Percentiles rank a stretch among this genome's conserved stretches.
Evolutionary conservation across 352 stramenopile species (phyloP).

Genomic region (Phytophthora vignae): DNA sequence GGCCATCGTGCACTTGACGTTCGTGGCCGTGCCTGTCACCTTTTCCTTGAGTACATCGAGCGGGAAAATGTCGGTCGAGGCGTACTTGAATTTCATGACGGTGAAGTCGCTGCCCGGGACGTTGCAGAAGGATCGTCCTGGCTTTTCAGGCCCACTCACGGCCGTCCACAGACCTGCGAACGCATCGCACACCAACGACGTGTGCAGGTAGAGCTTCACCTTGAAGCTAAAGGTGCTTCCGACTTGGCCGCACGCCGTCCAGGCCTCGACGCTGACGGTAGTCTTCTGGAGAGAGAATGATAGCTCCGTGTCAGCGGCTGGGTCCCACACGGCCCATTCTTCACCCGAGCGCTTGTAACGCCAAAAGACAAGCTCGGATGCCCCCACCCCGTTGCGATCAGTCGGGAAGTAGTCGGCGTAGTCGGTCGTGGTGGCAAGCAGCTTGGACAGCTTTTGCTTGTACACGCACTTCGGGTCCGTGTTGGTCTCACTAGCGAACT

Average conservation of each 20-base stretch:
- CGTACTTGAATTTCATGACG: slow-evolving; percentile 20
- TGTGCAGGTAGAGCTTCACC: slow-evolving; percentile 50
- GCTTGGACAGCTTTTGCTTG: slow-evolving; percentile 21
- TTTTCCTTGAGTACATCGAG: not conserved
- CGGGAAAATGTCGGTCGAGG: slow-evolving; percentile 12
- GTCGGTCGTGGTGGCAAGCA: slow-evolving; percentile 4
- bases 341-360: slow-evolving; percentile 43
- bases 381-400: not conserved
- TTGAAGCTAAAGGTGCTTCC: slow-evolving; percentile 28
- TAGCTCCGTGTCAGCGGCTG: not conserved
- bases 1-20: not conserved
- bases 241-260: slow-evolving; percentile 54
- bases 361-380: slow-evolving; percentile 47
- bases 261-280: slow-evolving; percentile 57
- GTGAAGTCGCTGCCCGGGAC: slow-evolving; percentile 34
- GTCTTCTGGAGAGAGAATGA: slow-evolving; percentile 36
- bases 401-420: not conserved
- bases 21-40: slow-evolving; percentile 2
- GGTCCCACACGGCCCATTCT: slow-evolving; percentile 20
- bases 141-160: not conserved
- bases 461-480: slow-evolving; percentile 15
- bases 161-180: slow-evolving; percentile 17
- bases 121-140: not conserved
- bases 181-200: slow-evolving; percentile 20
- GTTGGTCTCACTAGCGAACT: slow-evolving; percentile 6